phyloP scores from a whole-genome alignment of 768 basidiomycete genomes.

The Kwoniella mangroviensis region DNA sequence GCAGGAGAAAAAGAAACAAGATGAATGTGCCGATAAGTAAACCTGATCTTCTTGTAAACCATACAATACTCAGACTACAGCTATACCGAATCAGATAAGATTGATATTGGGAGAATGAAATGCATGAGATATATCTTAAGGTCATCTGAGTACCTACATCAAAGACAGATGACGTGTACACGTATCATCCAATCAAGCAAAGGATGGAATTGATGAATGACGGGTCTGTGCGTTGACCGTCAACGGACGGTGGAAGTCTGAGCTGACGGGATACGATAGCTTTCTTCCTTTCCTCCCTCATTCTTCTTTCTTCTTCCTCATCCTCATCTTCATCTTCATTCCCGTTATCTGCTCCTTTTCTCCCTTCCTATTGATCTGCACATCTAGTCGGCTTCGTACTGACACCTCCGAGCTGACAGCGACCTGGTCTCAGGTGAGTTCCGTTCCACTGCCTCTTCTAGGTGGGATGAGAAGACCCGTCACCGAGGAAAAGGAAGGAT shows the following conservation, averaged over 20 bases:
- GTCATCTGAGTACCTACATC: not conserved
- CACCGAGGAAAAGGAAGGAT: too few relatives aligned
- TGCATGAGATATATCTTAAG: too few relatives aligned
- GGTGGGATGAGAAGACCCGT: too few relatives aligned
- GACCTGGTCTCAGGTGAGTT: not conserved
- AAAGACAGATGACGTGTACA: not conserved
- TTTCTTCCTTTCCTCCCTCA: slow-evolving; percentile 6
- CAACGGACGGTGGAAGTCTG: not conserved
- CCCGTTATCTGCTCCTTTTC: not conserved
- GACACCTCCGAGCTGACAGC: not conserved
- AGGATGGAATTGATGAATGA: not conserved
- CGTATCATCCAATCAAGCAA: not conserved
- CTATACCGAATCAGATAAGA: not conserved
- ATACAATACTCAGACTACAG: not conserved
- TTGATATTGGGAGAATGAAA: too few relatives aligned
- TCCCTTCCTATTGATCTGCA: not conserved
- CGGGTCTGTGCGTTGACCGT: not conserved
- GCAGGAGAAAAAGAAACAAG: not conserved
- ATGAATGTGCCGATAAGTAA: not conserved
- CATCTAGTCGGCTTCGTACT: not conserved
- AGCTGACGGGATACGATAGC: not conserved
- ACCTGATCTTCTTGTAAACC: not conserved
- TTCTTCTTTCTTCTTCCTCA: slow-evolving; percentile 7
- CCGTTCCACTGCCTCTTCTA: too few relatives aligned
- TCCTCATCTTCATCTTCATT: not conserved